Evolutionary conservation across 345 rosid genomes (phyloP), one percentile per base, ranked within the genome.

Genomic region (Heritiera littoralis): DNA sequence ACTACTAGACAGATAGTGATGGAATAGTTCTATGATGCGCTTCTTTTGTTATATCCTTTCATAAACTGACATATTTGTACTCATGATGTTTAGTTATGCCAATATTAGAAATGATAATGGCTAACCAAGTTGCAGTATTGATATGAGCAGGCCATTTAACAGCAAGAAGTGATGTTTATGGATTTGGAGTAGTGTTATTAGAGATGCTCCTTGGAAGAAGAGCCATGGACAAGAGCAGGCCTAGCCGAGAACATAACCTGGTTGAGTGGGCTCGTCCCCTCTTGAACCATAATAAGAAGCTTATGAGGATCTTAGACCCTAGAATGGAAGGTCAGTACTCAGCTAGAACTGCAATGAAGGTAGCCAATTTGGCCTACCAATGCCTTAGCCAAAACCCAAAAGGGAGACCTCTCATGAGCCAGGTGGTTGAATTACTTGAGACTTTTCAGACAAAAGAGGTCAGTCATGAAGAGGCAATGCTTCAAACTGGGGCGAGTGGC

Each of bases 241-340:
- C 98, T 66, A 90, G 97, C 84, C 86, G 91, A 80, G 98, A 96
- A 82, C 95, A 90, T 84, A 96, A 94, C 87, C 84, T 94, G 69
- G 99, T 96, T 20, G 99, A 96, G 69, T 94, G 99, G 99, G 99
- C 98, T 2, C 87, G 97, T 38, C 99, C 98, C 1, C 85, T 96
- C 64, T 68, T 96, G 85, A 92, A 92, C 82, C 85, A 94, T 75
- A 92, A 92, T 63, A 96, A 90, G 87, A 96, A 96, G 91, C 89
- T 92, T 82, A 79, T 91, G 55, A 90, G 91, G 88, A 96, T 96
- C 80, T 75, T 96, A 77, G 99, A 96, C 84, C 98, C 94, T 56
- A 88, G 94, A 84, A 86, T 96, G 86, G 99, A 92, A 30, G 98
- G 98, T 14, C 98, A 96, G 79, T 94, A 92, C 87, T 63, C 91